Evolutionary conservation across 169 alveolate genomes (phyloP), one percentile per base, ranked within the genome.

Genomic region (Cryptosporidium sp.): DNA sequence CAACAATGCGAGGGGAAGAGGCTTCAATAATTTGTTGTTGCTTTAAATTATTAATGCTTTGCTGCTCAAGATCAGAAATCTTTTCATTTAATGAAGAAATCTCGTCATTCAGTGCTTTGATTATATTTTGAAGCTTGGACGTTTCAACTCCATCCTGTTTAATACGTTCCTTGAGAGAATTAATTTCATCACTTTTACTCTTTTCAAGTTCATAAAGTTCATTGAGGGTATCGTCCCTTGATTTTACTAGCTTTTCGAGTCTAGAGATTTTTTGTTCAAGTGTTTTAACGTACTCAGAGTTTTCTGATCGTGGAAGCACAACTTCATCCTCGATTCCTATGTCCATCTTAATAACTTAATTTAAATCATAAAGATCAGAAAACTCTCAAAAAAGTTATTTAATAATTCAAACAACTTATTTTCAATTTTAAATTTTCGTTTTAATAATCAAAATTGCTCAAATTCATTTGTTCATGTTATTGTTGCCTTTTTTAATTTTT

Each of bases 201-300:
- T 59, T 80, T 33, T 80, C 89, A 16, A 80, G 35, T 21, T 80
- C 89, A 80, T 80, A 80, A 41, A 80, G 45, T 39, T 80, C 89
- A 80, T 62, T 80, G 5, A 80, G 52, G 14, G 89, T 69, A 14
- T 80, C 89, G 39, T 80, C 89, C 31, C 89, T 80, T 29, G 89
- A 80, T 65, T 80, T 80, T 43, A 80, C 89, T 37, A 80, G 33
- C 16, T 80, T 80, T 62, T 80, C 89, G 1, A 80, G 75, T 48
- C 89, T 59, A 10, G 37, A 41, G 7, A 80, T 65, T 29, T 59
- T 80, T 2, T 80, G 89, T 62, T 80, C 89, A 45, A 80, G 62
- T 33, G 43, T 33, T 62, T 80, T 80, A 5, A 55, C n/a, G 8
- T 80, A 80, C 16, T 65, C 89, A 14, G 21, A 43, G 58, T 35